Conservation (phyloP, 495 filamentous ascomycete species). For the Aspergillus haitiensis region DNA sequence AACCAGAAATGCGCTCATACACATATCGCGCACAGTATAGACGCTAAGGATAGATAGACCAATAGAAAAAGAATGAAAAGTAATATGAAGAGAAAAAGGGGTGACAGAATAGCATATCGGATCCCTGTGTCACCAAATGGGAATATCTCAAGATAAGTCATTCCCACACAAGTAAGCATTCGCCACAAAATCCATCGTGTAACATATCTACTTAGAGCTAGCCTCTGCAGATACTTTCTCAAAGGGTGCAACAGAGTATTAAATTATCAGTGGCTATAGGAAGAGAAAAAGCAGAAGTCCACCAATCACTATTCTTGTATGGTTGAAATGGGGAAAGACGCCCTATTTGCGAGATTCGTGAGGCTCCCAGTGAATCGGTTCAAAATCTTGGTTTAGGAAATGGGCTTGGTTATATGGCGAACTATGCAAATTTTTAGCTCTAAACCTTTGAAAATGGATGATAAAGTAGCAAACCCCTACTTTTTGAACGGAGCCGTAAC, state of each 20-base stretch:
- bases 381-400: conserved; percentile 81
- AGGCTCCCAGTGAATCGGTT: conserved; percentile 59
- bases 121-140: background rate
- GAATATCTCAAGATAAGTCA: background rate
- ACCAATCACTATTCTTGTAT: background rate
- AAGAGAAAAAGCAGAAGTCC: background rate
- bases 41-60: conserved; percentile 32
- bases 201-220: too few species aligned
- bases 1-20: conserved; percentile 27
- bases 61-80: background rate
- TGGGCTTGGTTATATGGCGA: conserved; percentile 79
- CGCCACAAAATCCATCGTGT: too few species aligned
- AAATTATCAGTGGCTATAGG: background rate
- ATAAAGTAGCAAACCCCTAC: conserved; percentile 21
- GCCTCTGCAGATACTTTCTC: too few species aligned
- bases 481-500: conserved; percentile 50
- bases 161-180: background rate
- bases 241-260: too few species aligned
- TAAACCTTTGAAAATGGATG: conserved; percentile 32
- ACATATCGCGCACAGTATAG: conserved; percentile 35
- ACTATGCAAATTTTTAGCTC: conserved; percentile 55
- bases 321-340: background rate
- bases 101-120: background rate
- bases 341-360: conserved; percentile 37
- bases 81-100: background rate